Evolutionary conservation across 345 rosid species (phyloP), one percentile per base, ranked within the genome.

Genomic region (Raphanus sativus): DNA sequence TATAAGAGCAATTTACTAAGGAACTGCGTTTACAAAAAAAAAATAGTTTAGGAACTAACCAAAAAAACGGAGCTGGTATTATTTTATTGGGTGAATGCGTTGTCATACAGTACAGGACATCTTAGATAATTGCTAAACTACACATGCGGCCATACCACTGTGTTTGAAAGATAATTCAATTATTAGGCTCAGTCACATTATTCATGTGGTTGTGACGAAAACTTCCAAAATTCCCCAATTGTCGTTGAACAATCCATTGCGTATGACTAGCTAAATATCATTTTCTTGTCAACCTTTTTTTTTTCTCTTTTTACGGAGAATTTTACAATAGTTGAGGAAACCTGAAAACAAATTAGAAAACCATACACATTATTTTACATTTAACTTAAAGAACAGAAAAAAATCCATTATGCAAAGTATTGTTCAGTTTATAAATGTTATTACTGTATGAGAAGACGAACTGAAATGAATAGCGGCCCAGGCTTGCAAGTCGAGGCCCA

Each of bases 131-230:
- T 21, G 50, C 56, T 56, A 12, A 56, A 56, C 38, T 5, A 50
- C 55, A n/a, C 55, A 45, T 13, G 16, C 55, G 32, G n/a, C 48
- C 65, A 75, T 65, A 33, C 77, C 54, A 26, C 24, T 17, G 11
- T 24, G 55, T 64, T 64, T 32, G 52, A 34, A 3, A 29, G 34
- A 52, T 8, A 34, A 6, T 52, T 32, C 70, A 25, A 38, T 66
- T 38, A 75, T 67, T 17, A 75, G 54, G 48, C 56, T 58, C 33
- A 58, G 10, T 75, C 78, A 67, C 73, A 42, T 67, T 29, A 58
- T 58, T 58, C 60, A 66, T 17, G 77, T 54, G 55, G 8, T 10
- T 66, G 60, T 64, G 15, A 55, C 13, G 12, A 7, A 75, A 56
- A 17, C 5, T 28, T 42, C 17, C 61, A 75, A 58, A 17, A 6